Evolutionary conservation across 352 stramenopile genomes (phyloP).

Genomic region (Pythium utonaiense): DNA sequence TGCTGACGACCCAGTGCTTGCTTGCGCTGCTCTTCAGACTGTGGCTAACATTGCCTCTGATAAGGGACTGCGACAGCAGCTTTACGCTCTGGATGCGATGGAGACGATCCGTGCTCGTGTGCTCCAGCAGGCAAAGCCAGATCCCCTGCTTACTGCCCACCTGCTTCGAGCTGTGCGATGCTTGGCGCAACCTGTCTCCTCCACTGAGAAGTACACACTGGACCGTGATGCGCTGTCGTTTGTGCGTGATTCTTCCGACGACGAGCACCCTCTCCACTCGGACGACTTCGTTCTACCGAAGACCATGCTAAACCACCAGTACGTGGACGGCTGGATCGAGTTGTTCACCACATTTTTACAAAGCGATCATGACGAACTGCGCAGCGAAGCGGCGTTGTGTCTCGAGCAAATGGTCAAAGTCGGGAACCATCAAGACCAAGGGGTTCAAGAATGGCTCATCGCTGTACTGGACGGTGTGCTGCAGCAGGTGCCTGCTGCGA

Average conservation of each 20-base stretch:
- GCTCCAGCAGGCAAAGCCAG: conserved; percentile 22
- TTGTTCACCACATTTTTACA: conserved; percentile 66
- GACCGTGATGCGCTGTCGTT: conserved; percentile 63
- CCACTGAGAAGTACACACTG: conserved; percentile 28
- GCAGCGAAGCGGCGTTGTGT: conserved; percentile 48
- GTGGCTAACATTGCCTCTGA: conserved; percentile 40
- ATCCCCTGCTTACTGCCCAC: conserved; percentile 43
- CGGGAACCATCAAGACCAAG: conserved; percentile 49
- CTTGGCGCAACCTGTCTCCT: conserved; percentile 28
- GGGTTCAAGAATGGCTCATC: conserved; percentile 73
- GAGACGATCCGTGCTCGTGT: conserved; percentile 41
- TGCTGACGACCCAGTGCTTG: conserved; percentile 29
- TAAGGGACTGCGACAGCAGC: conserved; percentile 29
- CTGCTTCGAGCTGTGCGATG: conserved; percentile 50
- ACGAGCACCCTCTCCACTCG: conserved; percentile 45
- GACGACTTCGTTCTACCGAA: conserved; percentile 55
- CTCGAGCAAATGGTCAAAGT: conserved; percentile 47
- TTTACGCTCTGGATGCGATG: conserved; percentile 37
- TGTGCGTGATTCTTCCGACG: conserved; percentile 43
- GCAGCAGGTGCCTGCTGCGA: conserved; percentile 43
- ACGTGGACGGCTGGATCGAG: conserved; percentile 77
- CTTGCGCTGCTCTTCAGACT: conserved; percentile 37
- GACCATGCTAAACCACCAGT: conserved; percentile 36
- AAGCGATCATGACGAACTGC: conserved; percentile 42
- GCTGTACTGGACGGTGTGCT: conserved; percentile 64